phyloP scores from a whole-genome alignment of 768 basidiomycete genomes.

The Leccinellum luteum region DNA sequence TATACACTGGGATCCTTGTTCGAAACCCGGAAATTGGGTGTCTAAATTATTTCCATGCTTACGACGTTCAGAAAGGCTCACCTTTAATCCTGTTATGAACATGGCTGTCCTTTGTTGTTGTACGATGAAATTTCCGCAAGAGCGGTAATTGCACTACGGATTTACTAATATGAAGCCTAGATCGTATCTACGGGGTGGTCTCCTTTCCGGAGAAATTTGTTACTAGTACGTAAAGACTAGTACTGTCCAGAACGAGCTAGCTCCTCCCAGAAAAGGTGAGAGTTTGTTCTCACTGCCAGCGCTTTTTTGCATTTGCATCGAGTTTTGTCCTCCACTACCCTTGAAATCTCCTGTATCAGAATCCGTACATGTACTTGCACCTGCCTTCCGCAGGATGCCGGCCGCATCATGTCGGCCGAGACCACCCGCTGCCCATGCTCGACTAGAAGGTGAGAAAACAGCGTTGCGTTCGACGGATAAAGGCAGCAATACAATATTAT shows the following conservation, averaged over 20 bases:
- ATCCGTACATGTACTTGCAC: conserved; percentile 2
- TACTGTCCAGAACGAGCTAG: conserved; percentile 10
- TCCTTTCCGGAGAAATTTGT: conserved; percentile 20
- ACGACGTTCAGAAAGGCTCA: conserved; percentile 1
- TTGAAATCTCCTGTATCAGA: neutral
- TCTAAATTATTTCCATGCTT: conserved; percentile 15
- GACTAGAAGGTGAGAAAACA: conserved; percentile 16
- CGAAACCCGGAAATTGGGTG: conserved; percentile 25
- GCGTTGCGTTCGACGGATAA: conserved; percentile 10
- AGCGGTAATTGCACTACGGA: conserved; percentile 28
- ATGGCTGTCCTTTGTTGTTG: conserved; percentile 26
- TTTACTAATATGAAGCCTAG: conserved; percentile 28
- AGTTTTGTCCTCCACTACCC: conserved; percentile 10
- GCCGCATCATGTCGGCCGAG: conserved; percentile 6
- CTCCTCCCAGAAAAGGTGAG: conserved; percentile 27
- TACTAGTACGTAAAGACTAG: conserved; percentile 27
- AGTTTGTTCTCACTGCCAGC: conserved; percentile 8
- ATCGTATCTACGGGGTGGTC: conserved; percentile 21
- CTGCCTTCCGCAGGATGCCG: conserved; percentile 1
- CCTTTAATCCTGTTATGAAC: conserved; percentile 4
- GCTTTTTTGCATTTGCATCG: conserved; percentile 17
- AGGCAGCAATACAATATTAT: neutral
- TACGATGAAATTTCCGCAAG: conserved; percentile 26
- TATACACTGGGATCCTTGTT: conserved; percentile 16
- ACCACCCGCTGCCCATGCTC: conserved; percentile 9